Conservation (phyloP, 1,284 basidiomycete species). For the Malassezia japonica region DNA sequence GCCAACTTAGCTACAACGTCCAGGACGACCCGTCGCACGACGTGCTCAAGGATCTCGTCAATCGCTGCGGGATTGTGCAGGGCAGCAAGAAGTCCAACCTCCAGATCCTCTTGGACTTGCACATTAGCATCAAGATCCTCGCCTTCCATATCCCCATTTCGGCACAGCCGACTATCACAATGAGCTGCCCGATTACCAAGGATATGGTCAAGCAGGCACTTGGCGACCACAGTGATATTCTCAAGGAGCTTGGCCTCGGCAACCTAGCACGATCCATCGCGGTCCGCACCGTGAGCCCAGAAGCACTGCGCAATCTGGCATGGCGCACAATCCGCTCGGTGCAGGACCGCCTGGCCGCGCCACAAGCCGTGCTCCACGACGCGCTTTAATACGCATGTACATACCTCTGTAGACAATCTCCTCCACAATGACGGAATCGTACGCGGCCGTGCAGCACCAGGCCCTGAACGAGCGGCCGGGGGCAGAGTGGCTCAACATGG, state of each 20-base stretch:
- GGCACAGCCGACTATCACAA: slow-evolving; percentile 2
- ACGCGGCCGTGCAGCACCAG: slow-evolving; percentile 9
- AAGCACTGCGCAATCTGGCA: no score
- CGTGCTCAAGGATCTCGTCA: slow-evolving; percentile 60
- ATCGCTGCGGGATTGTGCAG: slow-evolving; percentile 57
- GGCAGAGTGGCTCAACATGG: slow-evolving; percentile 42
- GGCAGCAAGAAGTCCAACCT: background rate
- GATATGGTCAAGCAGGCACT: slow-evolving; percentile 3
- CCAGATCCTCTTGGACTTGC: slow-evolving; percentile 3
- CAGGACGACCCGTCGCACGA: slow-evolving; percentile 56
- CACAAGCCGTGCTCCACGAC: background rate
- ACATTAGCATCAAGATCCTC: slow-evolving; percentile 4
- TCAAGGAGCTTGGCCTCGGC: slow-evolving; percentile 1
- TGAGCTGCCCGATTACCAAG: slow-evolving; percentile 8
- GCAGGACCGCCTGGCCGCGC: no score
- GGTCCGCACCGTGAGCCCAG: no score
- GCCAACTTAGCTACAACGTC: slow-evolving; percentile 63
- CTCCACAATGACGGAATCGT: slow-evolving; percentile 8
- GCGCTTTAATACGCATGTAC: background rate
- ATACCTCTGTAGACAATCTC: background rate
- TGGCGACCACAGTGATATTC: slow-evolving; percentile 1
- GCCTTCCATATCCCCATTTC: slow-evolving; percentile 12
- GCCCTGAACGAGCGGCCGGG: slow-evolving; percentile 19
- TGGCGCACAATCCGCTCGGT: background rate
- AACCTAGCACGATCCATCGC: background rate